A percentile compares a stretch with the other conserved stretches of the same genome.
These are phyloP conservation scores for Cenchrus americanus DNA, from an alignment of 176 grass and related monocot genomes.

Conservation along the genomic window DNA sequence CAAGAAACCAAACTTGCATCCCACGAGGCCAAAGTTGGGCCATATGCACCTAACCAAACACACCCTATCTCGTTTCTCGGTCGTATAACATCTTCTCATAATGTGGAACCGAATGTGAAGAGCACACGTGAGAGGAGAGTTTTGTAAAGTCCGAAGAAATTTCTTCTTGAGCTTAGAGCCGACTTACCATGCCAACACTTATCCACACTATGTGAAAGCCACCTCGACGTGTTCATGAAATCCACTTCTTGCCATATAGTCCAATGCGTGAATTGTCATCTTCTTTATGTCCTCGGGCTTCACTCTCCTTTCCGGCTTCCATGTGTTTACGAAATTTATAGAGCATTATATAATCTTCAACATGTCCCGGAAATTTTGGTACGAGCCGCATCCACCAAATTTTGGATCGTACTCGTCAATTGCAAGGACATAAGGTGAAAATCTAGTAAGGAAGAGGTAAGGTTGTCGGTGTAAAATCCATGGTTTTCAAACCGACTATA, in stretches of 20 bases:
- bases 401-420: conserved; percentile 77
- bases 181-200: conserved; percentile 90
- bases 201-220: conserved; percentile 97
- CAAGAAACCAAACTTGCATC: background rate
- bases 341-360: conserved; percentile 81
- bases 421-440: conserved; percentile 33
- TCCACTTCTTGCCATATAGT: conserved; percentile 92
- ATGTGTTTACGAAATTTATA: conserved; percentile 70
- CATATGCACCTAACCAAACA: too few species aligned
- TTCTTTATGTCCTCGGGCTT: conserved; percentile 66
- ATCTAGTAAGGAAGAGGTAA: background rate
- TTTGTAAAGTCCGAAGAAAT: background rate
- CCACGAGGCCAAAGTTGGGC: too few species aligned
- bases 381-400: conserved; percentile 88
- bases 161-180: conserved; percentile 9
- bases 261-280: conserved; percentile 80
- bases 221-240: conserved; percentile 89
- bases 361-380: conserved; percentile 93
- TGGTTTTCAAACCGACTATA: background rate
- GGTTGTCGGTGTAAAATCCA: background rate
- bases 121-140: conserved; percentile 23
- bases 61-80: conserved; percentile 72
- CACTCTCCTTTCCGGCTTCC: conserved; percentile 54
- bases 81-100: conserved; percentile 99
- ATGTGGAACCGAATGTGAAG: conserved; percentile 77